These are phyloP conservation scores for Combretum micranthum DNA, from an alignment of 345 rosid genomes.

Conservation along the genomic window DNA sequence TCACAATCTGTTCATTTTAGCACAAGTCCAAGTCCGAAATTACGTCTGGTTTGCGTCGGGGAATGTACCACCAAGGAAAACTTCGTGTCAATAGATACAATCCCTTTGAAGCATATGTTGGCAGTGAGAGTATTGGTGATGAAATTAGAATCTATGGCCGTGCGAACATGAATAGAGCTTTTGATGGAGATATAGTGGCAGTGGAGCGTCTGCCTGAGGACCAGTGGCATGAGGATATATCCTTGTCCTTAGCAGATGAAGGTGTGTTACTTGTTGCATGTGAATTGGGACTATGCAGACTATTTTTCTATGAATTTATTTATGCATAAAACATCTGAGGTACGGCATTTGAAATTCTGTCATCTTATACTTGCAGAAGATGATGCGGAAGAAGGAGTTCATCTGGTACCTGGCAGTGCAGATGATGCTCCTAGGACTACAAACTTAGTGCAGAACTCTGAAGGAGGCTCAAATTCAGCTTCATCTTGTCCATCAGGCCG, in stretches of 20 bases:
- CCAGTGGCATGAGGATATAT: slow-evolving; percentile 81
- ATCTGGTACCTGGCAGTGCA: slow-evolving; percentile 79
- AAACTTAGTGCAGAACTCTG: slow-evolving; percentile 32
- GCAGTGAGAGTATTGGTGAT: slow-evolving; percentile 98
- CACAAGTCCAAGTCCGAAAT: slow-evolving; percentile 98
- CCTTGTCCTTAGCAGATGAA: slow-evolving; percentile 71
- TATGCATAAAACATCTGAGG: not conserved
- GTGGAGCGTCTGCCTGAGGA: slow-evolving; percentile 86
- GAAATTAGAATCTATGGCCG: slow-evolving; percentile 89
- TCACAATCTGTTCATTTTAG: slow-evolving; percentile 31
- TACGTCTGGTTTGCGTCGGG: slow-evolving; percentile 79
- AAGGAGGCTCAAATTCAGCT: slow-evolving; percentile 25
- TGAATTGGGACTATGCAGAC: not conserved
- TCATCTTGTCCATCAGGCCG: slow-evolving; percentile 69
- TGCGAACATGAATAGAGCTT: slow-evolving; percentile 92
- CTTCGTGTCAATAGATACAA: slow-evolving; percentile 92
- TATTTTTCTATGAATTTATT: not conserved
- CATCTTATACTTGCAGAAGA: slow-evolving; percentile 39
- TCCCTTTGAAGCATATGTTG: slow-evolving; percentile 98
- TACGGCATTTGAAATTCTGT: slow-evolving; percentile 4
- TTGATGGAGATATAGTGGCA: slow-evolving; percentile 92
- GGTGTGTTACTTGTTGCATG: slow-evolving; percentile 31
- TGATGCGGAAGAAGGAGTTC: slow-evolving; percentile 75
- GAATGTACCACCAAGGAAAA: slow-evolving; percentile 96
- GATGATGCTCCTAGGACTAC: slow-evolving; percentile 93